A percentile compares a stretch with the other conserved stretches of the same genome.
Evolutionary conservation across 768 basidiomycete genomes (phyloP).

Genomic region (Hemileccinum impolitum): DNA sequence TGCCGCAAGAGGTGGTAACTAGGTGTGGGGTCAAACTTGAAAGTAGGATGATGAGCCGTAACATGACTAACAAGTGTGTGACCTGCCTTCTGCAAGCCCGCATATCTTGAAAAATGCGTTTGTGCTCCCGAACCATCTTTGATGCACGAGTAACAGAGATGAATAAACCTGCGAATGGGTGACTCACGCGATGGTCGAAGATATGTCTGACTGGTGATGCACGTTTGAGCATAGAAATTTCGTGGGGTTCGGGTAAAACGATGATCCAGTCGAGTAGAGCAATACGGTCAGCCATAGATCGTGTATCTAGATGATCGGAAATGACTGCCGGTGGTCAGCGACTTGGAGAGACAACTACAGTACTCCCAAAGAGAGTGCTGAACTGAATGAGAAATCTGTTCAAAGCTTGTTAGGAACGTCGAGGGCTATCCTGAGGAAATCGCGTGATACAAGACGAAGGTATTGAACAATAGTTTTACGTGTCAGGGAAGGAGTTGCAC

Average conservation of each 20-base stretch:
- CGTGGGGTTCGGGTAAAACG: background rate
- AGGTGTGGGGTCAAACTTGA: slow-evolving; percentile 4
- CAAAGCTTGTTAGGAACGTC: background rate
- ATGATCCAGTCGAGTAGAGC: background rate
- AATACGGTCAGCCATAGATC: slow-evolving; percentile 9
- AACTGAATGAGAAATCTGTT: slow-evolving; percentile 38
- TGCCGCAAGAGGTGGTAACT: slow-evolving; percentile 25
- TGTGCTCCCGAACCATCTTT: slow-evolving; percentile 46
- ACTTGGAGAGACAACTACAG: background rate
- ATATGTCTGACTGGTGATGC: slow-evolving; percentile 34
- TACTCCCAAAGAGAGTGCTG: slow-evolving; percentile 15
- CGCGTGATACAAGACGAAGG: too few species aligned
- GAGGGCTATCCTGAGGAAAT: too few species aligned
- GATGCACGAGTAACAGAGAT: background rate
- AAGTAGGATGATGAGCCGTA: background rate
- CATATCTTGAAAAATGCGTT: slow-evolving; percentile 45
- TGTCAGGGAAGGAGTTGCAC: too few species aligned
- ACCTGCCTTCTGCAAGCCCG: slow-evolving; percentile 50
- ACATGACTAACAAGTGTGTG: slow-evolving; percentile 39
- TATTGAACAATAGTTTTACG: too few species aligned
- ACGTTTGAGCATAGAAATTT: slow-evolving; percentile 40
- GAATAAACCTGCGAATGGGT: background rate
- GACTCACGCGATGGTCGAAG: slow-evolving; percentile 40
- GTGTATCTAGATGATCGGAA: slow-evolving; percentile 27
- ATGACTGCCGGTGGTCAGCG: background rate